Evolutionary conservation across 805 yeast genomes (phyloP).

Genomic region (Lachancea lanzarotensis): DNA sequence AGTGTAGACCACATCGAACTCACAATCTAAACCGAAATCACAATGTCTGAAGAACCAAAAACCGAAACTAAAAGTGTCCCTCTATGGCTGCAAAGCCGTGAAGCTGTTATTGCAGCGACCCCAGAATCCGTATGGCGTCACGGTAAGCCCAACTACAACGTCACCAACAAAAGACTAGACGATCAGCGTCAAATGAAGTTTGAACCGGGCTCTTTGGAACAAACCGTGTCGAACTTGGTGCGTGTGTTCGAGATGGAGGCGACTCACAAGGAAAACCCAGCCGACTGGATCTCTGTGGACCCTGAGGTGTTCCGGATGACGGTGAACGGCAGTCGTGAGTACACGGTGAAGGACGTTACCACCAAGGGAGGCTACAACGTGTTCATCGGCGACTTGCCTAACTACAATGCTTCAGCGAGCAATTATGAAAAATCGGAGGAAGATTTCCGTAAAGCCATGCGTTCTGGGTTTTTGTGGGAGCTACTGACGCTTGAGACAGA

Average conservation of each 20-base stretch:
- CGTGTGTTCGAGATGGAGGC: constrained; percentile 7
- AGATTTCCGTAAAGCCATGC: constrained; percentile 3
- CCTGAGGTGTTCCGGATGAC: constrained; percentile 2
- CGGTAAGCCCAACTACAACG: not conserved
- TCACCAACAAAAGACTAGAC: not conserved
- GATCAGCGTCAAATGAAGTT: constrained; percentile 1
- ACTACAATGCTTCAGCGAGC: constrained; percentile 5
- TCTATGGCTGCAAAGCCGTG: constrained; percentile 5
- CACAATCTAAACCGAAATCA: too few relatives aligned
- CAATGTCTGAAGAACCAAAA: constrained; percentile 6
- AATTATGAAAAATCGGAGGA: constrained; percentile 3
- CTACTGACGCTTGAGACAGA: constrained; percentile 2
- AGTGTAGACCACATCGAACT: too few relatives aligned
- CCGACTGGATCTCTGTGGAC: constrained; percentile 6
- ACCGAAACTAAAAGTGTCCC: not conserved
- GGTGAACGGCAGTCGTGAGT: constrained; percentile 5
- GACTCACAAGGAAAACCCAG: constrained; percentile 6
- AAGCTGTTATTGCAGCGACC: constrained; percentile 1
- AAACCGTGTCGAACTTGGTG: constrained; percentile 1
- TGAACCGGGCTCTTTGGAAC: constrained; percentile 1
- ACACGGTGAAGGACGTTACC: constrained; percentile 3
- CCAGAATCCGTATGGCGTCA: constrained; percentile 3
- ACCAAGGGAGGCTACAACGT: constrained; percentile 5
- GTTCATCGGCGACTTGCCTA: constrained; percentile 4
- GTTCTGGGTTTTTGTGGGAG: constrained; percentile 4